Conservation (phyloP, 352 stramenopile genomes). For the Albugo candida region DNA sequence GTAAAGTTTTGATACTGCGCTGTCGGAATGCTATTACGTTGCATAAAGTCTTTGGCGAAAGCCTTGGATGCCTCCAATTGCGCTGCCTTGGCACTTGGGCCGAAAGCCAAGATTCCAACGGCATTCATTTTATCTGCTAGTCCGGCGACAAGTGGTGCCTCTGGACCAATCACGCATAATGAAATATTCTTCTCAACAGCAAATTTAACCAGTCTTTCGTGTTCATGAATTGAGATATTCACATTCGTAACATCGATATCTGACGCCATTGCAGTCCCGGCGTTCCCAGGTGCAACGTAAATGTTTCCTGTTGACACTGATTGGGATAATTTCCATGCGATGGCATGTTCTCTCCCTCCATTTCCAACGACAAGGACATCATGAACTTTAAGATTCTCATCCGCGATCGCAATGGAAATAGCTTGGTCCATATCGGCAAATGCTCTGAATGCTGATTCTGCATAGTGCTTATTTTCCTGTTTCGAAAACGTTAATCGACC, state of each 20-base stretch:
- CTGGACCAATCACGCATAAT: constrained; percentile 94
- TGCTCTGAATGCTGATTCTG: constrained; percentile 59
- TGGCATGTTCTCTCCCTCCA: constrained; percentile 88
- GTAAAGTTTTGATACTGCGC: constrained; percentile 95
- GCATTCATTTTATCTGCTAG: constrained; percentile 88
- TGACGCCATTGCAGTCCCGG: constrained; percentile 40
- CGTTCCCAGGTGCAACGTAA: constrained; percentile 83
- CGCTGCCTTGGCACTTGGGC: constrained; percentile 86
- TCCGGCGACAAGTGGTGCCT: constrained; percentile 91
- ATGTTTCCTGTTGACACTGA: constrained; percentile 52
- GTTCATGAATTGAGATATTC: constrained; percentile 23
- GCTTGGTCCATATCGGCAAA: constrained; percentile 54
- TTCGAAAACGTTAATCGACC: constrained; percentile 44
- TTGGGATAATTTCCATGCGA: constrained; percentile 85
- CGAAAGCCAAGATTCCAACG: constrained; percentile 89
- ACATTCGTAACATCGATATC: constrained; percentile 56
- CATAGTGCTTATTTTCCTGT: constrained; percentile 40
- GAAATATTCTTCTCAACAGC: constrained; percentile 78
- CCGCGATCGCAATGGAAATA: constrained; percentile 29
- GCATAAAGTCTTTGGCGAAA: constrained; percentile 98
- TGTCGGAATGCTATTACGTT: constrained; percentile 92
- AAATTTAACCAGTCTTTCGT: constrained; percentile 62
- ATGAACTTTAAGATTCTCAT: constrained; percentile 37
- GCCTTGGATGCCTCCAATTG: constrained; percentile 97
- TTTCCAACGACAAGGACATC: constrained; percentile 84